Base-by-base conservation (phyloP, 345 rosid genomes). In the Eucalyptus pauciflora region DNA sequence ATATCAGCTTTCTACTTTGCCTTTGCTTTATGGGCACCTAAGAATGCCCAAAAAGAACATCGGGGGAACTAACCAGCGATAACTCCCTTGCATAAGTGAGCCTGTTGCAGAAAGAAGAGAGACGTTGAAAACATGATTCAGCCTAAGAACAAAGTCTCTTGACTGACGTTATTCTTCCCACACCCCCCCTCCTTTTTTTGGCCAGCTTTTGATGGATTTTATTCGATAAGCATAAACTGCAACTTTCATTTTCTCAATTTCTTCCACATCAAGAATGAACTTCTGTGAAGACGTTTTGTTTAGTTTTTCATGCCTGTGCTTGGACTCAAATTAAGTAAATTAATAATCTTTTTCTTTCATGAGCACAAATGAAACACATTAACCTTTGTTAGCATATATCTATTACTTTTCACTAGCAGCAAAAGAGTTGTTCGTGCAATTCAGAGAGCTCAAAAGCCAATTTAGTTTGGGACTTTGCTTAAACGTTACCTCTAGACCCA, bases 401-500 rank as follows among this genome's bases (percentile, higher is more conserved):
- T 37, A 18, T 17, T 41, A 76, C 83, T 76, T 41, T 37, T 76
- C 83, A 76, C 83, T 5, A 37, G 46, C 4, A 7, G 27, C 83
- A 76, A 69, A 69, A 76, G 83, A 76, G 83, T 76, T 18, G 83
- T 76, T 76, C 3, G 12, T 76, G 83, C 48, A 76, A 20, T 76
- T 37, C 27, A 37, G 83, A 76, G 48, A 50, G 64, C 60, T 50
- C 87, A 31, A 86, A 33, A 86, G 87, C 60, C 87, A 86, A 50
- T 86, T 86, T 25, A 50, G 46, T 50, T 51, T 33, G 64, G 62
- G 87, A 37, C 45, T 58, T 91, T 20, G 27, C 48, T 76, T 37
- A 1, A 76, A 76, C 46, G 48, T 76, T 88, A 94, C 95, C 96
- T 93, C 92, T 92, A 88, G 89, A 93, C 87, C 62, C 87, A 90